phyloP scores from a whole-genome alignment of 176 grass and related monocot species.

The Lolium multiflorum region DNA sequence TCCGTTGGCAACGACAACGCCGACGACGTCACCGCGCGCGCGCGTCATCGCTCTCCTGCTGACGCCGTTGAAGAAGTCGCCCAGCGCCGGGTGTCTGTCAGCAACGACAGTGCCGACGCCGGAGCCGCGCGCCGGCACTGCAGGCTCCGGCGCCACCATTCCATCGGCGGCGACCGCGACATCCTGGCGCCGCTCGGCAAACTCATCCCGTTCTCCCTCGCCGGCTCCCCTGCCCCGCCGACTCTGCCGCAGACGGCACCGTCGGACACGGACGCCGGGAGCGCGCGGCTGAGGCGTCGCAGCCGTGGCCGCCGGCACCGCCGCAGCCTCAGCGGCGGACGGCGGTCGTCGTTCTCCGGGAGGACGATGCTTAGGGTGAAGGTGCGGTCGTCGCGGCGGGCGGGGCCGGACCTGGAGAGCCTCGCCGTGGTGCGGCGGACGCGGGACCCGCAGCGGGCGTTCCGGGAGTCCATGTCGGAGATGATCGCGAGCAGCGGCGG shows the following conservation, averaged over 20 bases:
- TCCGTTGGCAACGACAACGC: slow-evolving; percentile 54
- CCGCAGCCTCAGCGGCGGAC: slow-evolving; percentile 20
- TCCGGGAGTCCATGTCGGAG: slow-evolving; percentile 85
- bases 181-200: slow-evolving; percentile 44
- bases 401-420: slow-evolving; percentile 42
- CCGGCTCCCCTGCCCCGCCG: not conserved
- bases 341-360: slow-evolving; percentile 46
- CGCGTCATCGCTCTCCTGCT: not conserved
- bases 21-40: slow-evolving; percentile 15
- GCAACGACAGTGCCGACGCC: slow-evolving; percentile 41
- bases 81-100: slow-evolving; percentile 51
- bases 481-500: slow-evolving; percentile 69
- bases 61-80: not conserved
- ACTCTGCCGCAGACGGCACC: not conserved
- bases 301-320: slow-evolving; percentile 10
- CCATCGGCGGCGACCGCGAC: slow-evolving; percentile 58
- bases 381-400: slow-evolving; percentile 46
- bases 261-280: slow-evolving; percentile 23
- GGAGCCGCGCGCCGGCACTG: not conserved
- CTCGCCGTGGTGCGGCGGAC: slow-evolving; percentile 81
- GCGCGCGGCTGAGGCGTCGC: not conserved
- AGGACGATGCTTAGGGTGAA: slow-evolving; percentile 36
- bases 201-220: slow-evolving; percentile 67
- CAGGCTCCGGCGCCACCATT: slow-evolving; percentile 42
- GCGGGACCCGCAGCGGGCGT: slow-evolving; percentile 73